Evolutionary conservation across 192 early-diverging fungal genomes (phyloP).

Genomic region (Coemansia sp.): DNA sequence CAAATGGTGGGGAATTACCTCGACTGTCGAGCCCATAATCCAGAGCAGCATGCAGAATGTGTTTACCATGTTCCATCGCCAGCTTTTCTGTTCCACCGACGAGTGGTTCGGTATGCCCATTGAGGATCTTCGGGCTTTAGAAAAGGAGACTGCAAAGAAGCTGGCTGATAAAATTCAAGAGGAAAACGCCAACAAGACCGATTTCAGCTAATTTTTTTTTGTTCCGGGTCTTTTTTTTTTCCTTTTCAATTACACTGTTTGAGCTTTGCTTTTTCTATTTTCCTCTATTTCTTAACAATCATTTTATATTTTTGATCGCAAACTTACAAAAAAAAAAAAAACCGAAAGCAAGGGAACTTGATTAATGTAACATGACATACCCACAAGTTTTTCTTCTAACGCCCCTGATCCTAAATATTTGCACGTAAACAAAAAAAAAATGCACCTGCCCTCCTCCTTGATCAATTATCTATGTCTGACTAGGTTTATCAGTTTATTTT

Average conservation of each 20-base stretch:
- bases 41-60: conserved; percentile 59
- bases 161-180: conserved; percentile 56
- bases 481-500: no score
- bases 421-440: background rate
- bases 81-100: conserved; percentile 78
- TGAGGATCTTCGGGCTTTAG: conserved; percentile 65
- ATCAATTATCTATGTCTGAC: no score
- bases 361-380: background rate
- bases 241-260: conserved; percentile 4
- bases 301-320: conserved; percentile 4
- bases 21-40: conserved; percentile 66
- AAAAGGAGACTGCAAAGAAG: conserved; percentile 67
- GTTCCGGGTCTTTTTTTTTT: conserved; percentile 2
- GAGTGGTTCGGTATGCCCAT: conserved; percentile 76
- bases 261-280: background rate
- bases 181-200: conserved; percentile 33
- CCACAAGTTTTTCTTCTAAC: background rate
- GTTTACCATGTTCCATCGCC: conserved; percentile 71
- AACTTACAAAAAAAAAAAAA: background rate
- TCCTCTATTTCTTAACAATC: background rate
- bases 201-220: conserved; percentile 20
- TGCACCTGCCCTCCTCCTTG: no score
- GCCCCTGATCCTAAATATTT: background rate
- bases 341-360: background rate
- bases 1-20: conserved; percentile 71